These are phyloP conservation scores for Mycena alexandri DNA, from an alignment of 768 basidiomycete genomes.

Conservation along the genomic window DNA sequence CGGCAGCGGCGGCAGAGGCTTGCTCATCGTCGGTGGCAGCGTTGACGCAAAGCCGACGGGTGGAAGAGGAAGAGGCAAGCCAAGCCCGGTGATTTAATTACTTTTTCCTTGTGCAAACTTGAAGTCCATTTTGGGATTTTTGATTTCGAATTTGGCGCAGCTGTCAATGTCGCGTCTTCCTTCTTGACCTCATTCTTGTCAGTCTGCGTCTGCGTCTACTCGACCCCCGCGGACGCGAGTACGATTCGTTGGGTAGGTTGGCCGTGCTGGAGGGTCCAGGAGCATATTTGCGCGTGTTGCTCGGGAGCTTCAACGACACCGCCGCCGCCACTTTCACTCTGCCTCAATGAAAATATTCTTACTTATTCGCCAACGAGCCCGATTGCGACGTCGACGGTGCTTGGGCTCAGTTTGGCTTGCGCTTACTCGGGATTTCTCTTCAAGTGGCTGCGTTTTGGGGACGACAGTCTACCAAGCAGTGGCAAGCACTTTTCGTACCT, in stretches of 20 bases:
- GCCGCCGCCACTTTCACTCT: conserved; percentile 15
- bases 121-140: no score
- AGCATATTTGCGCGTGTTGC: conserved; percentile 15
- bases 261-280: neutral
- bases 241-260: neutral
- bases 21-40: no score
- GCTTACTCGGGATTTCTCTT: no score
- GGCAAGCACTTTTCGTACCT: no score
- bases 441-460: no score
- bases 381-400: conserved; percentile 20
- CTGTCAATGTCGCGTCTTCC: neutral
- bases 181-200: no score
- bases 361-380: neutral
- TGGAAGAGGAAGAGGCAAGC: neutral
- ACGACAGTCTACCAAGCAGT: no score
- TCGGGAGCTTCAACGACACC: conserved; percentile 15
- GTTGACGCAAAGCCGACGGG: neutral
- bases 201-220: no score
- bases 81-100: neutral
- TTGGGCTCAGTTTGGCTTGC: no score
- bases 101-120: no score
- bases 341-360: neutral
- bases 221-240: conserved; percentile 27
- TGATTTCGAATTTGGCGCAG: neutral
- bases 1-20: no score